These are phyloP conservation scores for Raffaelea deltoideospora DNA, from an alignment of 2,329 filamentous ascomycete species.

Conservation along the genomic window DNA sequence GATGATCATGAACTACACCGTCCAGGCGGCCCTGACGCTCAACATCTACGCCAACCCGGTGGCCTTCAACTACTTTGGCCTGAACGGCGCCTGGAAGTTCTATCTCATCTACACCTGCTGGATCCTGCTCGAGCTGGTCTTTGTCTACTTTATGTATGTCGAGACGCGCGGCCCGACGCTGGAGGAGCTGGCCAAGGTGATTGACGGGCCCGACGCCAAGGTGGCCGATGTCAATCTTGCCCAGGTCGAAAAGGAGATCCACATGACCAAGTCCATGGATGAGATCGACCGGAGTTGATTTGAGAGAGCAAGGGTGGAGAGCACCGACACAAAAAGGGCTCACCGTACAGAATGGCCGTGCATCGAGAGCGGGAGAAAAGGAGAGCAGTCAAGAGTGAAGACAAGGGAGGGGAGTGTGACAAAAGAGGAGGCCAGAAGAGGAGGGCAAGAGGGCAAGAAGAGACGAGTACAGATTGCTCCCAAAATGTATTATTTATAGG, in stretches of 20 bases:
- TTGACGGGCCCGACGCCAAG: constrained; percentile 1
- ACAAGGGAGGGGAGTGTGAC: too few relatives aligned
- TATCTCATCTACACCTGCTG: constrained; percentile 21
- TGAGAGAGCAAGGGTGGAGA: too few relatives aligned
- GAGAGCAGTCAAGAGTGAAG: too few relatives aligned
- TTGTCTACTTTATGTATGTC: constrained; percentile 12
- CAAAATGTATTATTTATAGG: too few relatives aligned
- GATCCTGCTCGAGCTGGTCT: constrained; percentile 16
- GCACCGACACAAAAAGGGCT: too few relatives aligned
- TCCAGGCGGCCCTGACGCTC: constrained; percentile 15
- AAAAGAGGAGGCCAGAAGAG: too few relatives aligned
- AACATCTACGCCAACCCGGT: constrained; percentile 26
- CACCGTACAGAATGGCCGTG: too few relatives aligned
- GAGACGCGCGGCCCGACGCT: constrained; percentile 12
- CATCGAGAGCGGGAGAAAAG: too few relatives aligned
- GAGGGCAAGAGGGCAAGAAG: too few relatives aligned
- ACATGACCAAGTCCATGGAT: background rate
- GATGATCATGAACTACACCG: constrained; percentile 13
- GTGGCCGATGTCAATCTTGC: background rate
- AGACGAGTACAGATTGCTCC: too few relatives aligned
- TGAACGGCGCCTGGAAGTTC: constrained; percentile 24
- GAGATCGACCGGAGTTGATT: too few relatives aligned
- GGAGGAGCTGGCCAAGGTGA: constrained; percentile 11
- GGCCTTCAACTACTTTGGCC: constrained; percentile 16
- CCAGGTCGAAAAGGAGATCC: background rate